These are phyloP conservation scores for Butyriboletus loyo DNA, from an alignment of 768 basidiomycete genomes.

Conservation along the genomic window DNA sequence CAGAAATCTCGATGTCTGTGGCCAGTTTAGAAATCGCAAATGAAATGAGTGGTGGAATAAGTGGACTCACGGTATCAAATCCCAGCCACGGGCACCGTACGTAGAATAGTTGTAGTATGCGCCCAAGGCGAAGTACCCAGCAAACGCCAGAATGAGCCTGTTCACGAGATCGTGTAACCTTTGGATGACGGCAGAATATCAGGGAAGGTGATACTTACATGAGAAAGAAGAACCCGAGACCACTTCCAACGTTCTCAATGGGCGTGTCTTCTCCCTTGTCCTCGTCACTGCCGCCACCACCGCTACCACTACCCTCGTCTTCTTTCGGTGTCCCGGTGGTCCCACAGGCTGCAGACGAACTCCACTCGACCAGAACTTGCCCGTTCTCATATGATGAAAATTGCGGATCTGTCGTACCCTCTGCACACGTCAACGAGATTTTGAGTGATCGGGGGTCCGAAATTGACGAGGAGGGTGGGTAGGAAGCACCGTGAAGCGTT, in stretches of 20 bases:
- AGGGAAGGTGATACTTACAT: conserved; percentile 49
- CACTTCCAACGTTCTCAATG: conserved; percentile 56
- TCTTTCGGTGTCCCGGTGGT: conserved; percentile 25
- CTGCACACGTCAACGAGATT: conserved; percentile 58
- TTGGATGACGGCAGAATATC: conserved; percentile 1
- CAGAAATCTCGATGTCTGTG: conserved; percentile 84
- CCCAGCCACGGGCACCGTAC: conserved; percentile 79
- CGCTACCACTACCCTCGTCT: conserved; percentile 21
- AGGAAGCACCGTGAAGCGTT: conserved; percentile 55
- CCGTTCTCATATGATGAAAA: conserved; percentile 62
- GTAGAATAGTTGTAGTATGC: conserved; percentile 87
- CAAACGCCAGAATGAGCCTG: conserved; percentile 52
- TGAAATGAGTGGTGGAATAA: not conserved
- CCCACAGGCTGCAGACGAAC: conserved; percentile 55
- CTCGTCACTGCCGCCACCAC: conserved; percentile 3
- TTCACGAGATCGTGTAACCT: conserved; percentile 39
- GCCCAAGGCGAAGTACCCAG: conserved; percentile 72
- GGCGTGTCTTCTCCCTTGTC: conserved; percentile 26
- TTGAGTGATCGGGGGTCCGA: conserved; percentile 54
- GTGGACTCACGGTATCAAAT: conserved; percentile 79
- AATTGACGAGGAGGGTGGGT: conserved; percentile 49
- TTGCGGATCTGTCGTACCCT: conserved; percentile 41
- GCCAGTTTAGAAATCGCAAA: conserved; percentile 3
- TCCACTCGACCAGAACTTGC: conserved; percentile 59
- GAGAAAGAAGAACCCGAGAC: conserved; percentile 87